Conservation (phyloP, 805 yeast species). For the Monosporozyma yasuniensis region DNA sequence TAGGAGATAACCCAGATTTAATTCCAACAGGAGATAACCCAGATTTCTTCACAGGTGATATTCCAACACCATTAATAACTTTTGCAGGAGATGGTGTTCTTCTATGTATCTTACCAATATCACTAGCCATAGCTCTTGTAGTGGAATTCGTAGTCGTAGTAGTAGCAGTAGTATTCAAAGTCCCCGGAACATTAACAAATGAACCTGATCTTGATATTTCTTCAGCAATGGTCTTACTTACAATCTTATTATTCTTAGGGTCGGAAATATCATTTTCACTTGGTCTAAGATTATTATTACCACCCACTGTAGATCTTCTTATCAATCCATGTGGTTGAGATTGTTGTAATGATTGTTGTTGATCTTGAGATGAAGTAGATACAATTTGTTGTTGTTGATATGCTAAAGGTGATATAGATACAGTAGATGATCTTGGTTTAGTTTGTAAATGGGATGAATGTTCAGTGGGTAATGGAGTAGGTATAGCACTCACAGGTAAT, state of each 20-base stretch:
- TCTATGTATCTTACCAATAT: conserved; percentile 7
- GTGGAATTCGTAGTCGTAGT: background rate
- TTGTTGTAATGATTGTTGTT: conserved; percentile 8
- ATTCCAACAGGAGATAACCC: conserved; percentile 12
- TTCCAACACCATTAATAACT: conserved; percentile 27
- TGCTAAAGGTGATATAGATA: conserved; percentile 18
- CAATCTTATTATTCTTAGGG: background rate
- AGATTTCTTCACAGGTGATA: conserved; percentile 14
- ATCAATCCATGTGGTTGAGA: conserved; percentile 20
- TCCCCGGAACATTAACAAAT: background rate
- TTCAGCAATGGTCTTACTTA: conserved; percentile 9
- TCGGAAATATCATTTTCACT: background rate
- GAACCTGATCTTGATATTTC: conserved; percentile 10
- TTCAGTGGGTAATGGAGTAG: conserved; percentile 6
- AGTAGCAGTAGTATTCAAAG: no score
- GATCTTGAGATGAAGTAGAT: conserved; percentile 23
- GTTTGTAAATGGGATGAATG: conserved; percentile 10
- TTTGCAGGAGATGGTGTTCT: conserved; percentile 43
- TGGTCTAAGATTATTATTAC: conserved; percentile 10
- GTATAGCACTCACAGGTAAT: conserved; percentile 22
- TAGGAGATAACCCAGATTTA: conserved; percentile 16
- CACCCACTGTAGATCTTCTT: conserved; percentile 25
- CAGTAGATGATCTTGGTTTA: conserved; percentile 30
- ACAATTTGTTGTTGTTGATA: conserved; percentile 27
- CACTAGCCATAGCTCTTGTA: background rate